Percentiles rank a stretch among this genome's conserved stretches.
These are phyloP conservation scores for Diophrys sp. DNA, from an alignment of 73 alveolate species.

Conservation along the genomic window DNA sequence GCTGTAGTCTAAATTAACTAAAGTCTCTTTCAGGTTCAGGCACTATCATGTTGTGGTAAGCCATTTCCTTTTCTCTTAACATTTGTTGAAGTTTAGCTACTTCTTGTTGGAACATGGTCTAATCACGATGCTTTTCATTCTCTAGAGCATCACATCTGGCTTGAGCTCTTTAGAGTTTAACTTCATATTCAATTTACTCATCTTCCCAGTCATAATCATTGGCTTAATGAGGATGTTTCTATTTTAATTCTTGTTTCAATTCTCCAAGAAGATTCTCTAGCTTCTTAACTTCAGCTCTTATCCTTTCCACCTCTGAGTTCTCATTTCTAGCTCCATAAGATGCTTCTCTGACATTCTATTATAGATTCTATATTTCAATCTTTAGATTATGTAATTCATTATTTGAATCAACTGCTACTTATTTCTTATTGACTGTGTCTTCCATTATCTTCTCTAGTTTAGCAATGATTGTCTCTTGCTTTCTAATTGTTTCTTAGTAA, in stretches of 20 bases:
- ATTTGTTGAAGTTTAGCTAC: constrained; percentile 82
- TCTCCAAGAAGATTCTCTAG: constrained; percentile 88
- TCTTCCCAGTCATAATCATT: constrained; percentile 92
- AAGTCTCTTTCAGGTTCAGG: constrained; percentile 13
- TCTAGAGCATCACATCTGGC: constrained; percentile 89
- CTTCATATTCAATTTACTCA: constrained; percentile 93
- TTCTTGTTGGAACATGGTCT: constrained; percentile 92
- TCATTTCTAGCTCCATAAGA: constrained; percentile 84
- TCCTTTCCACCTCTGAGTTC: constrained; percentile 80
- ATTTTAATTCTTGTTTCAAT: constrained; percentile 82
- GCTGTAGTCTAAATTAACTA: neutral
- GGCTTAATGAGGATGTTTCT: constrained; percentile 83
- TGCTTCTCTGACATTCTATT: constrained; percentile 84
- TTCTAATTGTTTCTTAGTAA: constrained; percentile 94
- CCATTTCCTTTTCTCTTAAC: constrained; percentile 81
- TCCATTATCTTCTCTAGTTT: constrained; percentile 91
- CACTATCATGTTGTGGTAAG: constrained; percentile 70
- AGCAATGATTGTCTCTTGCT: constrained; percentile 93
- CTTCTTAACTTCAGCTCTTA: constrained; percentile 84
- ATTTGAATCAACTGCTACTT: constrained; percentile 72
- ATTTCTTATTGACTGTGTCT: constrained; percentile 67
- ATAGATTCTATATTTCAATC: constrained; percentile 87
- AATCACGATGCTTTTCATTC: constrained; percentile 86
- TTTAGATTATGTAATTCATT: constrained; percentile 88
- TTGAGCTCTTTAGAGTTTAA: constrained; percentile 90